Base-by-base conservation (phyloP, 768 basidiomycete genomes). In the Exsudoporus frostii region DNA sequence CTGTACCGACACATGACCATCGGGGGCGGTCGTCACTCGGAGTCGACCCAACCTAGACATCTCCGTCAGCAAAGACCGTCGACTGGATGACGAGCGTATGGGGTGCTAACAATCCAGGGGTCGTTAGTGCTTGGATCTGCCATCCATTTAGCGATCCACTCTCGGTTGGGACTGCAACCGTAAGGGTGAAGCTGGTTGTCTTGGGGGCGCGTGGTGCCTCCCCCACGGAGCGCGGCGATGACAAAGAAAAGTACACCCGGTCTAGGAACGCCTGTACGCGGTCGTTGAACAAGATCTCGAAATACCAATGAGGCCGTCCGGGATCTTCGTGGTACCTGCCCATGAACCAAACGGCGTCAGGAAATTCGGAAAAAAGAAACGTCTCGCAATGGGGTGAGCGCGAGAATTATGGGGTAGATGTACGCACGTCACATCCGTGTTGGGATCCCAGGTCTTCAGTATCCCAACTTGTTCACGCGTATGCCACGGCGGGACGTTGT, bases 401-500 rank as follows among this genome's bases (percentile, higher is more conserved):
- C 8, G 27, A 38, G 13, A 14, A 32, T 20, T 22, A 34, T 13
- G 3, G 7, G 4, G 30, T 14, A 25, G 24, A 54, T 55, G 47
- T 3, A 66, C 80, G 25, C 52, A 86, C 88, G 69, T 77, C 20
- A 80, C 73, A 51, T 86, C 77, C 15, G 78, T 76, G 7, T 75
- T 62, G 1, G 75, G 66, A 45, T 77, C 73, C 83, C 84, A 88
- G 3, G 81, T 73, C 55, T 79, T 77, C 27, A 94, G 56, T 17
- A 83, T 69, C 24, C 77, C 74, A 4, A 88, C 74, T 11, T 80
- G 73, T 65, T 86, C 84, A 20, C 93, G 79, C 3, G 84, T 82
- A 59, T 96, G 92, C 83, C 91, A 90, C 0, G 84, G 80, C 2
- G 93, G 92, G 4, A 97, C 94, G 55, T 97, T 95, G 36, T 85